Percentiles rank a stretch among this genome's conserved stretches.
phyloP scores from a whole-genome alignment of 371 early-diverging fungal genomes.

The Chytridiales sp. region DNA sequence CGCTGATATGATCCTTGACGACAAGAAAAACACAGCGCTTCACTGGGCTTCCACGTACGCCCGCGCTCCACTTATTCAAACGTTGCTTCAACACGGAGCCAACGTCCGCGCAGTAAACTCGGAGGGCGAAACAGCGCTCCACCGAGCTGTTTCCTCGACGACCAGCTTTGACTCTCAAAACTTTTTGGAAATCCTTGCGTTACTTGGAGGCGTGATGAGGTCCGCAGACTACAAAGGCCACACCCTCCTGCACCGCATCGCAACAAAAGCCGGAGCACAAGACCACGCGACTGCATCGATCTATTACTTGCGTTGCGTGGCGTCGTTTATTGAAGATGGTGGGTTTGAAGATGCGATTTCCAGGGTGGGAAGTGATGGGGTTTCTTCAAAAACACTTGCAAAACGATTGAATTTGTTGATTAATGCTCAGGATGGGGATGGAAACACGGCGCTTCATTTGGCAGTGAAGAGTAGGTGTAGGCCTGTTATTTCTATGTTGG shows the following conservation, averaged over 20 bases:
- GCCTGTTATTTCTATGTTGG: slow-evolving; percentile 63
- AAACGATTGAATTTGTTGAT: slow-evolving; percentile 59
- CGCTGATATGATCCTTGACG: slow-evolving; percentile 80
- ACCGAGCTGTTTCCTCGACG: slow-evolving; percentile 77
- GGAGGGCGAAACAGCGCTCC: slow-evolving; percentile 84
- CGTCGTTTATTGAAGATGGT: slow-evolving; percentile 55
- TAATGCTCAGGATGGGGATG: slow-evolving; percentile 79
- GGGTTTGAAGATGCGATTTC: slow-evolving; percentile 20
- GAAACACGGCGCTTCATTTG: slow-evolving; percentile 86
- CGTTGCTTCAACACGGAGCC: slow-evolving; percentile 71
- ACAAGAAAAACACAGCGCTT: slow-evolving; percentile 69
- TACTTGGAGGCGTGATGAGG: slow-evolving; percentile 74
- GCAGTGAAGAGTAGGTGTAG: slow-evolving; percentile 71
- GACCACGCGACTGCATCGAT: slow-evolving; percentile 67
- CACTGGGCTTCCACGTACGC: slow-evolving; percentile 94
- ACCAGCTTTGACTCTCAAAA: slow-evolving; percentile 78
- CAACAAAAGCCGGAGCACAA: slow-evolving; percentile 62
- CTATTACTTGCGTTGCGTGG: slow-evolving; percentile 81
- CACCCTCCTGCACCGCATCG: slow-evolving; percentile 88
- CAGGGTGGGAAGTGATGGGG: too few relatives aligned
- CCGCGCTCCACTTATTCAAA: slow-evolving; percentile 65
- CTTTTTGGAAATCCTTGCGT: slow-evolving; percentile 70
- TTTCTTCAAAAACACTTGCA: too few relatives aligned
- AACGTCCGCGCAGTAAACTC: slow-evolving; percentile 64
- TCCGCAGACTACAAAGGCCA: slow-evolving; percentile 75